These are phyloP conservation scores for Royoungia palumana DNA, from an alignment of 768 basidiomycete species.

Conservation along the genomic window DNA sequence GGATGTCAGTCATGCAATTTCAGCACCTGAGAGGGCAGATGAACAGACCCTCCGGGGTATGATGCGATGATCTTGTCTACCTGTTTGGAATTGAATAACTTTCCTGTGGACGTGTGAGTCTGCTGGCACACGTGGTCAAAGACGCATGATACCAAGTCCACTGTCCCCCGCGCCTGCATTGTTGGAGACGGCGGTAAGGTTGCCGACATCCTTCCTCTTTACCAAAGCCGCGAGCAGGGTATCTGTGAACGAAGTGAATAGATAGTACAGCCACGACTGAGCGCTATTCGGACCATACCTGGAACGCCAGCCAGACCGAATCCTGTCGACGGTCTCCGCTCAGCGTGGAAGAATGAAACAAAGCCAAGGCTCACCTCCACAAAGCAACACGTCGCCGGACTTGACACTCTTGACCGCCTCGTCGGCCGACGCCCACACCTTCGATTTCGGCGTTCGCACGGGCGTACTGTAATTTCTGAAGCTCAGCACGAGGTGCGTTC, in stretches of 20 bases:
- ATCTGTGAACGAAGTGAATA: constrained; percentile 41
- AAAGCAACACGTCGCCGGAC: constrained; percentile 74
- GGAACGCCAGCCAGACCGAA: constrained; percentile 91
- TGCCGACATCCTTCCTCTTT: constrained; percentile 66
- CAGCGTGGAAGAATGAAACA: neutral
- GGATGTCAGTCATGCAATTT: neutral
- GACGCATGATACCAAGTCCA: constrained; percentile 54
- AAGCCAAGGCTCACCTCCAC: constrained; percentile 59
- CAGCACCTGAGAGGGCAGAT: neutral
- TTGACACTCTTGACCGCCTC: constrained; percentile 82
- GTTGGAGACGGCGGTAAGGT: constrained; percentile 83
- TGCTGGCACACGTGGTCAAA: neutral
- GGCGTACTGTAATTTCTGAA: constrained; percentile 28
- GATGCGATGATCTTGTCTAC: constrained; percentile 83
- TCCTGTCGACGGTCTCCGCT: constrained; percentile 41
- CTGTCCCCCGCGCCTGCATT: constrained; percentile 73
- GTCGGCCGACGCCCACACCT: constrained; percentile 80
- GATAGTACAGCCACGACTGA: too few relatives aligned
- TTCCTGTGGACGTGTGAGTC: constrained; percentile 43
- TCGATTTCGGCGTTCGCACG: constrained; percentile 37
- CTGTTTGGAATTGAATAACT: constrained; percentile 70
- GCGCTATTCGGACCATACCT: constrained; percentile 39
- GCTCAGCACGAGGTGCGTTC: constrained; percentile 12
- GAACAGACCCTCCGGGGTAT: constrained; percentile 77
- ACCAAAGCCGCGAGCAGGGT: constrained; percentile 78